Evolutionary conservation across 2,329 filamentous ascomycete species (phyloP), one percentile per base, ranked within the genome.

Genomic region (Clarireedia monteithiana): DNA sequence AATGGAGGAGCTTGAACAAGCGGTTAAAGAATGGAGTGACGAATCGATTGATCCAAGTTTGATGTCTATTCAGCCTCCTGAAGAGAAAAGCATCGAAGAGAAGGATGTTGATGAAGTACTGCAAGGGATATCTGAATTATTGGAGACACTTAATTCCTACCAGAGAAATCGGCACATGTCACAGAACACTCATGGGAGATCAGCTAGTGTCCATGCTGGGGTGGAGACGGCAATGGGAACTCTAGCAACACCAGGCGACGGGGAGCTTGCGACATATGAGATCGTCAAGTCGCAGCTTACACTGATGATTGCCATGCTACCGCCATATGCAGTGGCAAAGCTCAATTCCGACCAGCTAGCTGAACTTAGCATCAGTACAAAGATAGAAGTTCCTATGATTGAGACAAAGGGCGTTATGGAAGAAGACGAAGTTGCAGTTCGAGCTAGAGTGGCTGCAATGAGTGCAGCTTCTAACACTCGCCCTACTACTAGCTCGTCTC

Each of bases 81-180:
- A 78, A 38, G 75, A 75, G 46, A 83, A 79, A 68, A 68, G 74
- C 3, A 73, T 77, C 56, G 72, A 78, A 36, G 79, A 84, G 27
- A 81, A 82, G 64, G 82, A 86, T 50, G 76, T 79, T 2, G 82
- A 88, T n/a, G 84, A 88, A 50, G 74, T 90, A 40, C 77, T 92
- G 26, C 76, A 83, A 57, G 85, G 89, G 46, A 85, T 91, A 36
- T 88, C 85, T 1, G 86, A 90, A 65, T 75, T 91, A 62, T 81
- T 92, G 51, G 83, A 90, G 68, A 90, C 86, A 1, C 74, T 92
- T 9, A 78, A 87, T 20, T 92, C 88, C 0, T 85, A 89, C 68
- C 88, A 92, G 71, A 82, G 86, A 60, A 91, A 89, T 67, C 85
- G 88, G 58, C 88, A 90, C 64, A 77, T 87, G 46, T 82, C 82